These are phyloP conservation scores for Aspergillus sp. DNA, from an alignment of 2,329 filamentous ascomycete species.

Conservation along the genomic window DNA sequence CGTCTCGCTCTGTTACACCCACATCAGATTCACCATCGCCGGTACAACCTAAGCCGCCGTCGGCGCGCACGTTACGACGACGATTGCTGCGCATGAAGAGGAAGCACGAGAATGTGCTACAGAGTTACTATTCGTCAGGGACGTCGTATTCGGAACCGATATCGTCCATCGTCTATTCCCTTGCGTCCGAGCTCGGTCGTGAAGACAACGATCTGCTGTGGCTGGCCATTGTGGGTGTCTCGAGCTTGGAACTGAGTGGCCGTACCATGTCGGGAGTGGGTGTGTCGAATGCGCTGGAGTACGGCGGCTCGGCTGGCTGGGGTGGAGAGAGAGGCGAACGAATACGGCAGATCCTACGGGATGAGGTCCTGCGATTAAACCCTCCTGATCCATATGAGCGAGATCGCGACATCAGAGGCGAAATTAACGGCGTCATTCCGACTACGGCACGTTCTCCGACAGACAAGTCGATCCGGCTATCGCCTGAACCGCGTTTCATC, in stretches of 20 bases:
- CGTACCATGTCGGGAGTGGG: constrained; percentile 79
- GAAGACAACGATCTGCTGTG: constrained; percentile 97
- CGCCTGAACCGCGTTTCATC: constrained; percentile 89
- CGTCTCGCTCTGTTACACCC: constrained; percentile 49
- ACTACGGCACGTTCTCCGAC: constrained; percentile 86
- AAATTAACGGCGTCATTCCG: constrained; percentile 78
- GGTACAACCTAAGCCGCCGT: constrained; percentile 59
- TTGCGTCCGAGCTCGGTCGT: constrained; percentile 90
- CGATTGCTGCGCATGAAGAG: constrained; percentile 73
- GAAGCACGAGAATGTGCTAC: constrained; percentile 74
- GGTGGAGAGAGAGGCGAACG: constrained; percentile 78
- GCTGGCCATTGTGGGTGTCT: constrained; percentile 91
- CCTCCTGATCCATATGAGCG: constrained; percentile 66
- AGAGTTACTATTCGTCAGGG: constrained; percentile 81
- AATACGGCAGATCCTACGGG: constrained; percentile 80
- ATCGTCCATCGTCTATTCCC: constrained; percentile 88
- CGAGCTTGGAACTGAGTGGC: constrained; percentile 89
- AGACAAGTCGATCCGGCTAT: constrained; percentile 87
- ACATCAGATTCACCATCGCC: constrained; percentile 43
- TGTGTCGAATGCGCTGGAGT: constrained; percentile 56
- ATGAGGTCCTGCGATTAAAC: constrained; percentile 92
- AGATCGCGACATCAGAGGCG: constrained; percentile 63
- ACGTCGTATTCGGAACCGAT: constrained; percentile 93
- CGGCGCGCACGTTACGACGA: constrained; percentile 69
- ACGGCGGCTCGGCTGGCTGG: constrained; percentile 67